Evolutionary conservation across 192 early-diverging fungal genomes (phyloP), one percentile per base, ranked within the genome.

Genomic region (Oehlia diaphana): DNA sequence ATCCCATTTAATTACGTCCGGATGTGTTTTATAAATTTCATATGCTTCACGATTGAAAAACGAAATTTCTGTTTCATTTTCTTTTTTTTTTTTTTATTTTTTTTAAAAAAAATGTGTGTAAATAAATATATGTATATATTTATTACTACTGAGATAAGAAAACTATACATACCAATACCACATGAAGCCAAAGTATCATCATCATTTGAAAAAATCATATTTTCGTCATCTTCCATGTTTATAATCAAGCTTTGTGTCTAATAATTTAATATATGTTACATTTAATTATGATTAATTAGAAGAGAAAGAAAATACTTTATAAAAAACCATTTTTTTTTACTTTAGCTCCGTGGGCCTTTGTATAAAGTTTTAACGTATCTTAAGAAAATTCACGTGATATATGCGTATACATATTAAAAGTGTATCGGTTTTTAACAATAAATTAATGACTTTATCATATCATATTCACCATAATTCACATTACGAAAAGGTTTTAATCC

Each of bases 181-280:
- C 80, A 85, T 63, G 79, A 83, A 10, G 86, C 84, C 13, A 91
- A 82, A 42, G 90, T 85, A 26, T 87, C 85, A 19, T 83, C 80
- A 49, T 90, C 87, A 79, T 93, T 87, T 33, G 81, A 80, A 7
- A 93, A 84, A 76, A 95, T 87, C 76, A 86, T 88, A 4, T 88
- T 84, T 19, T 89, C 89, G 63, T 91, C 90, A 69, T 95, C 86
- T 35, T 94, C 94, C 63, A 94, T 81, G 80, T 97, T 97, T 82
- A 97, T 96, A 63, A 95, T 92, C 66, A 97, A 86, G 82, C 95
- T 95, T 82, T 90, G 89, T 19, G 94, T 91, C 90, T 95, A 78
- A 47, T 31, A 28, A 86, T 21, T 76, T 44, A 80, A 79, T 80
- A 37, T 37, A 37, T 37, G 37, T 37, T 37, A 37, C 6, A 37